Evolutionary conservation across 1,284 basidiomycete genomes (phyloP).

Genomic region (Apiotrichum brassicae): DNA sequence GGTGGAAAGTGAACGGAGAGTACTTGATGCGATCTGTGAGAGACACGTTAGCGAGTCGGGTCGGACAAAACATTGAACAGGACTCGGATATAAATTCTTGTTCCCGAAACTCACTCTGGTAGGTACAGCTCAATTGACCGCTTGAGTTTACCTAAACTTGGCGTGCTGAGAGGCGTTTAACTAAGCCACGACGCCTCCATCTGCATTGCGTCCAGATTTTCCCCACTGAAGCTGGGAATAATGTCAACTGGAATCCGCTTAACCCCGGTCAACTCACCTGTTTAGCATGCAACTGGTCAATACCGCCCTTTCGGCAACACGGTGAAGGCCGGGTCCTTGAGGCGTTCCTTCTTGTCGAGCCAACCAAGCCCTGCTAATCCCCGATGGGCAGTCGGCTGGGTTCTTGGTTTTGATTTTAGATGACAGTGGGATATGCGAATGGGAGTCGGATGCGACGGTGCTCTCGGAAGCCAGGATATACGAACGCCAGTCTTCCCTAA

Average conservation of each 20-base stretch:
- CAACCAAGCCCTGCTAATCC: constrained; percentile 24
- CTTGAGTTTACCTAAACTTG: background rate
- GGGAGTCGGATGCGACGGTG: background rate
- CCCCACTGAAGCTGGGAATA: constrained; percentile 26
- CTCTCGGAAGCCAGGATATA: constrained; percentile 14
- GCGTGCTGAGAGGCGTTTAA: background rate
- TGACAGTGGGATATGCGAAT: no score
- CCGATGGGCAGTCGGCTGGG: constrained; percentile 16
- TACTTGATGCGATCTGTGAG: constrained; percentile 25
- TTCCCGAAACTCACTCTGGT: constrained; percentile 29
- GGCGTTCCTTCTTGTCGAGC: background rate
- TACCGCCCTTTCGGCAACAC: constrained; percentile 24
- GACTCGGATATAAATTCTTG: background rate
- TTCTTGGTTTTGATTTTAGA: constrained; percentile 27
- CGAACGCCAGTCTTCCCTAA: constrained; percentile 27
- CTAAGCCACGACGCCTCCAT: constrained; percentile 31
- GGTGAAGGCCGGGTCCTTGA: background rate
- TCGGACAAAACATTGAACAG: background rate
- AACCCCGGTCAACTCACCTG: constrained; percentile 30
- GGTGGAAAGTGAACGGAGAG: constrained; percentile 25
- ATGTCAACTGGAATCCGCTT: background rate
- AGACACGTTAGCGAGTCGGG: no score
- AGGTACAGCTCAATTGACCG: constrained; percentile 27
- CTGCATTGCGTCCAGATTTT: constrained; percentile 17
- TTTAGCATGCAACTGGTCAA: constrained; percentile 28